Base-by-base conservation (phyloP, 441 rosid genomes). In the Theobroma grandiflorum region DNA sequence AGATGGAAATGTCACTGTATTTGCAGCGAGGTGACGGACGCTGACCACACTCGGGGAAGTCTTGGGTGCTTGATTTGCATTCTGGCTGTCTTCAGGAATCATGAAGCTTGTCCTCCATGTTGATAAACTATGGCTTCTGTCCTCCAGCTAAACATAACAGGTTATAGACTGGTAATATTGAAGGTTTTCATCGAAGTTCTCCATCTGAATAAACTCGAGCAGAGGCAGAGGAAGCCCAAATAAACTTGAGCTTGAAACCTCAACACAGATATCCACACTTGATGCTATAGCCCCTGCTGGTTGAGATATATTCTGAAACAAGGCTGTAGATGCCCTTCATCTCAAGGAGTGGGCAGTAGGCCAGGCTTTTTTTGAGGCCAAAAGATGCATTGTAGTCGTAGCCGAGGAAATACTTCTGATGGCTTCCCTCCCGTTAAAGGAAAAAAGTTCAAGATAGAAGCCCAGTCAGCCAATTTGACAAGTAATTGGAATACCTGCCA, bases 351-450 rank as follows among this genome's bases (percentile, higher is more conserved):
- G 50, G 50, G 40, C 58, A 62, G 70, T 57, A 16, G 47, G 76
- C 62, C 43, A 57, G 42, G 66, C 58, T 74, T 37, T 69, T 43
- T 62, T 16, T 11, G 75, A 74, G 53, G 76, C 84, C 42, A 58
- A 75, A 40, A 74, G 50, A 65, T 22, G 45, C 22, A 58, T 66
- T 18, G 4, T 11, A 61, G 35, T 66, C 20, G 4, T 11, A 61
- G 35, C 43, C 42, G 65, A 45, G 42, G 58, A 73, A 55, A 64
- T 57, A 42, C 50, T 16, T 71, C 65, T 6, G 22, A 62, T 16
- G 66, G 67, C 77, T 64, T 64, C 75, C 14, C 64, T 76, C 47
- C 69, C 66, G 14, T 20, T 47, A 49, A 58, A 40, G 49, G 47
- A 33, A 65, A 52, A 78, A 31, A 31, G 69, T 57, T 74, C 83